These are phyloP conservation scores for Paspalum vaginatum DNA, from an alignment of 176 grass and related monocot species.

Conservation along the genomic window DNA sequence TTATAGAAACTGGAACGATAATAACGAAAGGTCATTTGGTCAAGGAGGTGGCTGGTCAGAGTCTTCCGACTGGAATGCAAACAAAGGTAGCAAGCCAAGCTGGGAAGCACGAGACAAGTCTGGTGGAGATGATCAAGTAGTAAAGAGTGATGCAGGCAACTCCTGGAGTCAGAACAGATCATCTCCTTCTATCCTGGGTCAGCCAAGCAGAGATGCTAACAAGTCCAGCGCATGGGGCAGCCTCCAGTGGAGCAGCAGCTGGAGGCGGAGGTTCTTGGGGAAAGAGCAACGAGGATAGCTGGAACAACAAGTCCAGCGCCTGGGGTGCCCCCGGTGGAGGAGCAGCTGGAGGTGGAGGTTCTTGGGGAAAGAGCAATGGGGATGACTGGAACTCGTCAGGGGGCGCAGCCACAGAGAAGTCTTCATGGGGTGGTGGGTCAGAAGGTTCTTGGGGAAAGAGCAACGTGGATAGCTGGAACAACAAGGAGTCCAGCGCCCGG, in stretches of 20 bases:
- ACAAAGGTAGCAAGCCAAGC: constrained; percentile 39
- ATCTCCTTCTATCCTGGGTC: constrained; percentile 31
- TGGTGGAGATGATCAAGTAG: constrained; percentile 33
- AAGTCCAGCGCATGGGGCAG: constrained; percentile 29
- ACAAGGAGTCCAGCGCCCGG: too few species aligned
- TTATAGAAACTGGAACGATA: constrained; percentile 37
- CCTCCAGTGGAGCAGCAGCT: constrained; percentile 15
- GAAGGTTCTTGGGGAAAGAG: constrained; percentile 26
- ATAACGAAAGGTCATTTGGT: constrained; percentile 29
- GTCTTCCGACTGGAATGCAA: constrained; percentile 43
- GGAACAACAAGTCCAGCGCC: background rate
- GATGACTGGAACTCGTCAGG: constrained; percentile 35
- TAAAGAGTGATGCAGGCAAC: constrained; percentile 34
- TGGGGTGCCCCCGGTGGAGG: constrained; percentile 33
- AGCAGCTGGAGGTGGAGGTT: constrained; percentile 7
- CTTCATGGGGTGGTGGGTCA: constrained; percentile 29
- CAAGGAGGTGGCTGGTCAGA: constrained; percentile 42
- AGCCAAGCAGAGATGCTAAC: constrained; percentile 19
- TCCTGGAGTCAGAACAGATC: constrained; percentile 40
- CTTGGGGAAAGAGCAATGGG: constrained; percentile 44
- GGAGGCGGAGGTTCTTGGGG: background rate
- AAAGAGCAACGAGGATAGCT: too few species aligned
- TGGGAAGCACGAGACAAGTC: constrained; percentile 39
- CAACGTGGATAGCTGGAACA: background rate
- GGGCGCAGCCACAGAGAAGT: constrained; percentile 4